Base-by-base conservation (phyloP, 2,329 filamentous ascomycete genomes). In the Lecanicillium sp. region DNA sequence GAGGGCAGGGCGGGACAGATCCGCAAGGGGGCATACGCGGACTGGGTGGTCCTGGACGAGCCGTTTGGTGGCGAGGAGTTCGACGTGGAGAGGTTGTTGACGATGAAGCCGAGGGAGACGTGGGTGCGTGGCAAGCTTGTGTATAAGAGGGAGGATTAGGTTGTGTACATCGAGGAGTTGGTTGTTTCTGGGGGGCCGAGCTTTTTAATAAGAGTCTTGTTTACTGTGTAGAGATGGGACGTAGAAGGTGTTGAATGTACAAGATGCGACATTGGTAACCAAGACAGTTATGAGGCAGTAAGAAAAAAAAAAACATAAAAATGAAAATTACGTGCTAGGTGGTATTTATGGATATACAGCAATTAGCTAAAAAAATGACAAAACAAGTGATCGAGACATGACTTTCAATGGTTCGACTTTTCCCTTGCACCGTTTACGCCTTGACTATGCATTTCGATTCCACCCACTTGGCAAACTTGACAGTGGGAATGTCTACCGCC, bases 21-120 rank as follows among this genome's bases (percentile, higher is more conserved):
- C 24, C 63, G 70, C 46, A 62, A 69, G n/a, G 81, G 80, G 0
- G 78, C 77, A 1, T 79, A 78, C 60, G 84, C 83, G 0, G 84
- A 87, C 61, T 87, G 82, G 83, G 70, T 87, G 4, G 81, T 87
- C n/a, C 62, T 87, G 11, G 81, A 86, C 53, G 60, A 68, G 51
- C 73, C 78, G 37, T 57, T 85, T 0, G 26, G 19, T 14, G 43
- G 43, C 6, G 74, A 77, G 46, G 66, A 57, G 0, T 61, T 77
- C 26, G 66, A 70, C 10, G 51, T 75, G 2, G 79, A 83, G 50
- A 68, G 69, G 11, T 55, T 86, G 46, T 73, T 78, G 20, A 65
- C 64, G 4, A 57, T 83, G 7, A 70, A 63, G 41, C 81, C 87
- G 2, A 70, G 66, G 52, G 83, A 86, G 67, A 87, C 84, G 0